phyloP scores from a whole-genome alignment of 495 filamentous ascomycete genomes.

The Aspergillus olivimuriae region DNA sequence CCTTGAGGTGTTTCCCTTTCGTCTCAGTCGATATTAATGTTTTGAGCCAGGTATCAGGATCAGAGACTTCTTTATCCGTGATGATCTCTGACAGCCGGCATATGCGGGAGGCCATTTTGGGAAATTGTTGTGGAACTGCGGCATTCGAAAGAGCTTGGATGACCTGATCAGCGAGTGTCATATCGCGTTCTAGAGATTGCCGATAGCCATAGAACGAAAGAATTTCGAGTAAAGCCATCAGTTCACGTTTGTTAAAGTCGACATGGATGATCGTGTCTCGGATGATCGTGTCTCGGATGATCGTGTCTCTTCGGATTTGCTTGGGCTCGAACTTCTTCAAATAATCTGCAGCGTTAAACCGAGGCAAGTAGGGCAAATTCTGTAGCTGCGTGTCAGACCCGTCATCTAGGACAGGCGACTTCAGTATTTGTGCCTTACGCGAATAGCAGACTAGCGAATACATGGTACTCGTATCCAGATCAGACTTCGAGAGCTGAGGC shows the following conservation, averaged over 20 bases:
- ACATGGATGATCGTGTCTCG: slow-evolving; percentile 10
- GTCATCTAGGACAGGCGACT: slow-evolving; percentile 4
- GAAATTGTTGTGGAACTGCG: neutral
- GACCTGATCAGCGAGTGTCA: slow-evolving; percentile 12
- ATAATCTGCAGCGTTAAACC: no score
- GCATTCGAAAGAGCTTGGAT: slow-evolving; percentile 7
- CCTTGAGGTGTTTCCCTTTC: no score
- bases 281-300: no score
- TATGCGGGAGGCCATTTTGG: slow-evolving; percentile 7
- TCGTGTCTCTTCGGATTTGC: neutral
- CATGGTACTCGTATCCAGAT: no score
- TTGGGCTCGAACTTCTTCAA: neutral
- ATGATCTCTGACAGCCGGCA: slow-evolving; percentile 6
- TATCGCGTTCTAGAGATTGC: slow-evolving; percentile 2
- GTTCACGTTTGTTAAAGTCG: slow-evolving; percentile 13
- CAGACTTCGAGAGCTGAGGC: no score
- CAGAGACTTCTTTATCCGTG: neutral
- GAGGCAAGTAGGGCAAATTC: no score
- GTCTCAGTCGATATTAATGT: no score
- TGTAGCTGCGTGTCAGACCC: no score
- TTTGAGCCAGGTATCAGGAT: no score
- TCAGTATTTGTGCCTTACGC: slow-evolving; percentile 7
- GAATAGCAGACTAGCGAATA: slow-evolving; percentile 3
- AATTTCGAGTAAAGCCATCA: slow-evolving; percentile 10
- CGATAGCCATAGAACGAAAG: slow-evolving; percentile 6